Evolutionary conservation across 768 basidiomycete genomes (phyloP).

Genomic region (Lentinula raphanica): DNA sequence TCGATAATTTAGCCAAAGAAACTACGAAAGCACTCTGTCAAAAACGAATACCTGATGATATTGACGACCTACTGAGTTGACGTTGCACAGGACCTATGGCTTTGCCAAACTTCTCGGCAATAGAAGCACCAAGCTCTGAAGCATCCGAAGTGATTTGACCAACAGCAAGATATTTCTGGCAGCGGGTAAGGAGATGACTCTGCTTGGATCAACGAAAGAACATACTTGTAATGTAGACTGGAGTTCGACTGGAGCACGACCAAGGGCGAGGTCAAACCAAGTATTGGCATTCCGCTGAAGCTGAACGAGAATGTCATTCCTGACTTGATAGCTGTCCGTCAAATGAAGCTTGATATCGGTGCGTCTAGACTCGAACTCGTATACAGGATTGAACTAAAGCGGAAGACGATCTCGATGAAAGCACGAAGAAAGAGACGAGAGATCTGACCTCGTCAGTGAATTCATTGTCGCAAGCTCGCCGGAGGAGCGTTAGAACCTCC

Average conservation of each 20-base stretch:
- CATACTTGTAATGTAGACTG: conserved; percentile 87
- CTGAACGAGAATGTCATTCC: conserved; percentile 78
- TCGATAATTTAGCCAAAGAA: conserved; percentile 44
- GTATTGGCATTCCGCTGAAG: conserved; percentile 66
- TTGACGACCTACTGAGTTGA: conserved; percentile 62
- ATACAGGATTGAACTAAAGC: conserved; percentile 78
- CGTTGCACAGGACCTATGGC: conserved; percentile 73
- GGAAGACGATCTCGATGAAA: not conserved
- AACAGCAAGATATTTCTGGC: conserved; percentile 81
- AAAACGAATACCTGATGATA: not conserved
- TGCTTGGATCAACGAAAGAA: conserved; percentile 3
- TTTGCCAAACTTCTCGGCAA: conserved; percentile 84
- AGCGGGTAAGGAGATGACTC: conserved; percentile 1
- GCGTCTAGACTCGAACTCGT: conserved; percentile 77
- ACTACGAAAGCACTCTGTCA: conserved; percentile 41
- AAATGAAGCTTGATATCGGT: conserved; percentile 71
- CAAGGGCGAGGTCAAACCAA: conserved; percentile 87
- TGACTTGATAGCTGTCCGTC: conserved; percentile 78
- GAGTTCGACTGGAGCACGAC: conserved; percentile 86
- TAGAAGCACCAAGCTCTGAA: conserved; percentile 86
- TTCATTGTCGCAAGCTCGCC: conserved; percentile 86
- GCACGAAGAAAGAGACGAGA: conserved; percentile 9
- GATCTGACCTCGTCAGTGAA: conserved; percentile 77
- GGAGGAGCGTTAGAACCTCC: conserved; percentile 85
- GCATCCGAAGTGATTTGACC: conserved; percentile 62